Evolutionary conservation across 805 yeast species (phyloP).

Genomic region (Starmerella bacillaris): DNA sequence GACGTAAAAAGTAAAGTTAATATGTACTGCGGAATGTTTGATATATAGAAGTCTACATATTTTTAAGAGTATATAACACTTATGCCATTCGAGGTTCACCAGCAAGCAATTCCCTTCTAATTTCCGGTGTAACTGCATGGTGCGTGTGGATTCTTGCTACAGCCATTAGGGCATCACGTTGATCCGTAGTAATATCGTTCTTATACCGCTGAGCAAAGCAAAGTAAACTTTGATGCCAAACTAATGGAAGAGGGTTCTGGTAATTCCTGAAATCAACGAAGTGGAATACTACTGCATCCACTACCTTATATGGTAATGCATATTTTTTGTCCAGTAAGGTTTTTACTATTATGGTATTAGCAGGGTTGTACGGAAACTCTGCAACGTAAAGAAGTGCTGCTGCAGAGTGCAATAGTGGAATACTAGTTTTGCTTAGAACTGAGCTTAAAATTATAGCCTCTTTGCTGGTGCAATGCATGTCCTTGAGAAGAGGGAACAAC

Average conservation of each 20-base stretch:
- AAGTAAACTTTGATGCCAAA: constrained; percentile 93
- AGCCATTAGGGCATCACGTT: constrained; percentile 81
- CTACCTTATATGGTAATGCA: constrained; percentile 90
- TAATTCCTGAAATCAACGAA: constrained; percentile 66
- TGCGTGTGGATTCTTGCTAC: constrained; percentile 83
- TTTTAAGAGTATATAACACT: too few relatives aligned
- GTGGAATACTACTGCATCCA: constrained; percentile 84
- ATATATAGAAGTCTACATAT: too few relatives aligned
- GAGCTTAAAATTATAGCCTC: constrained; percentile 95
- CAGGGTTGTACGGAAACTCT: constrained; percentile 69
- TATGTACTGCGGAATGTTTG: too few relatives aligned
- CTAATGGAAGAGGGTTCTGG: constrained; percentile 58
- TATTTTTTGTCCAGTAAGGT: constrained; percentile 83
- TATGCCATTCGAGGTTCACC: constrained; percentile 28
- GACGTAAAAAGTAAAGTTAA: too few relatives aligned
- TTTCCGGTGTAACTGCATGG: constrained; percentile 77
- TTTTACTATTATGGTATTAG: constrained; percentile 77
- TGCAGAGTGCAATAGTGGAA: constrained; percentile 89
- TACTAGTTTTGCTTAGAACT: constrained; percentile 68
- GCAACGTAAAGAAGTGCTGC: constrained; percentile 79
- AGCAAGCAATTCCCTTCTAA: constrained; percentile 78
- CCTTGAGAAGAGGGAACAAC: constrained; percentile 72
- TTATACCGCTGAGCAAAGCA: constrained; percentile 92
- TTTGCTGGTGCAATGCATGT: constrained; percentile 63
- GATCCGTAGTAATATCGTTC: constrained; percentile 97